phyloP scores from a whole-genome alignment of 2,329 filamentous ascomycete genomes.

The Rutstroemia sp. region DNA sequence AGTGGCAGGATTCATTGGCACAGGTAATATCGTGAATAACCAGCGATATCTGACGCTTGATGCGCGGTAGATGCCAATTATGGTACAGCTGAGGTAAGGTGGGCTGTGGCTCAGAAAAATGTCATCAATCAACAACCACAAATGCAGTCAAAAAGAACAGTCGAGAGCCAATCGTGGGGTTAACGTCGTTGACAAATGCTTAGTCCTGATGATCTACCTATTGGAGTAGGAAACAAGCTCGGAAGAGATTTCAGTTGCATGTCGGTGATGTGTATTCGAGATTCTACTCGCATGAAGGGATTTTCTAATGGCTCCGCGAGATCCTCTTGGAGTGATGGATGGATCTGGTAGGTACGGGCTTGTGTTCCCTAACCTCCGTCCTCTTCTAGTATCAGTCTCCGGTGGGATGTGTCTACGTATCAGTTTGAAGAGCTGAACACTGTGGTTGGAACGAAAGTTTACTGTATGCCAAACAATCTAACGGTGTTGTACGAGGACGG shows the following conservation, averaged over 20 bases:
- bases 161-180: too few species aligned
- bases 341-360: neutral
- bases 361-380: too few species aligned
- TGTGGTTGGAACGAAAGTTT: neutral
- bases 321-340: too few species aligned
- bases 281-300: too few species aligned
- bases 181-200: too few species aligned
- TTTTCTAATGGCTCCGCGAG: too few species aligned
- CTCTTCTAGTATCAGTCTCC: too few species aligned
- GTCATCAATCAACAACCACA: neutral
- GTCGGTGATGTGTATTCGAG: too few species aligned
- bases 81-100: neutral
- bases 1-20: neutral
- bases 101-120: neutral
- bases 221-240: too few species aligned
- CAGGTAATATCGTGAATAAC: neutral
- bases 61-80: neutral
- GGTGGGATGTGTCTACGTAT: neutral
- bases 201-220: too few species aligned
- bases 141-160: neutral
- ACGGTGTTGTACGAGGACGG: neutral
- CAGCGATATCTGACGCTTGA: neutral
- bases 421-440: slow-evolving; percentile 2
- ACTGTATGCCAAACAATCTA: neutral
- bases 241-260: too few species aligned